These are phyloP conservation scores for Ophiostoma tasmaniense DNA, from an alignment of 2,329 filamentous ascomycete species.

Conservation along the genomic window DNA sequence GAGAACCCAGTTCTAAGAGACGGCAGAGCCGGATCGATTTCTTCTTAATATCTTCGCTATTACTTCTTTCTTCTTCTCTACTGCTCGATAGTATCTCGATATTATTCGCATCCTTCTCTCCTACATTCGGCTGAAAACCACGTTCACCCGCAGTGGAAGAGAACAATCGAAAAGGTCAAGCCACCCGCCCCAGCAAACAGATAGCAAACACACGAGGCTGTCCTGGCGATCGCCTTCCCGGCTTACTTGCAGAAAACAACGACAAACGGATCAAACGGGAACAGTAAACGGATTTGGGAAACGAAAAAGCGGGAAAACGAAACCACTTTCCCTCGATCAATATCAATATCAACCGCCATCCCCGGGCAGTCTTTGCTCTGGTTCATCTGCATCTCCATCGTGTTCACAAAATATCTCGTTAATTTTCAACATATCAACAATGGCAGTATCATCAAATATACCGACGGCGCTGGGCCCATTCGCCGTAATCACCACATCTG, in stretches of 20 bases:
- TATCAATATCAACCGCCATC: background rate
- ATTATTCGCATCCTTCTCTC: background rate
- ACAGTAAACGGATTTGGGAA: background rate
- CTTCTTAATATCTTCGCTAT: background rate
- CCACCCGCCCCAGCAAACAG: background rate
- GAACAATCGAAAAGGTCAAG: background rate
- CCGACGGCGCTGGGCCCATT: slow-evolving; percentile 31
- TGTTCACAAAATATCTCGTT: background rate
- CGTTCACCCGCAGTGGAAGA: background rate
- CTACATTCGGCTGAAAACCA: background rate
- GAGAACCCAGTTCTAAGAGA: background rate
- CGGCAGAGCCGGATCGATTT: background rate
- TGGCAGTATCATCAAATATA: slow-evolving; percentile 30
- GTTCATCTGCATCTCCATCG: background rate
- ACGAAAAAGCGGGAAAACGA: background rate
- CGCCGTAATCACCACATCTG: slow-evolving; percentile 33
- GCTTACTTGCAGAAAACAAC: background rate
- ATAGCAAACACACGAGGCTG: background rate
- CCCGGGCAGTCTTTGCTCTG: background rate
- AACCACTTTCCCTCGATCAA: background rate
- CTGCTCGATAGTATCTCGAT: background rate
- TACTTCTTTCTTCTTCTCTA: background rate
- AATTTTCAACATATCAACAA: slow-evolving; percentile 18
- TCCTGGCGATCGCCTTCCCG: background rate
- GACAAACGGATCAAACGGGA: background rate